phyloP scores from a whole-genome alignment of 306 rosid genomes.

The Clitoria ternatea region DNA sequence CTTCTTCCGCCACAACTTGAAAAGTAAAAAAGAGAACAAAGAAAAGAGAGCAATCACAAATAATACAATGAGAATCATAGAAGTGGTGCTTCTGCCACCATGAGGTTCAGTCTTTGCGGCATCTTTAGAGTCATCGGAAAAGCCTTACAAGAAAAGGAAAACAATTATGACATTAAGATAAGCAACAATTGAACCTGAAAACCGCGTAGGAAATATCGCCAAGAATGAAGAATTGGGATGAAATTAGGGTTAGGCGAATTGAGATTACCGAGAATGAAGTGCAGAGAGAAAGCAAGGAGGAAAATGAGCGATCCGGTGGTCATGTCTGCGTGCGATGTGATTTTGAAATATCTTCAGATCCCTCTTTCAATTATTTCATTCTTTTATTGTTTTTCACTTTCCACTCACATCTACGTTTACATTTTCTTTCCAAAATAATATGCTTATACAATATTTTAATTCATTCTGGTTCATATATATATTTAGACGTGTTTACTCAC shows the following conservation, averaged over 20 bases:
- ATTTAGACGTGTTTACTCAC: no score
- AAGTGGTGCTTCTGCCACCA: slow-evolving; percentile 28
- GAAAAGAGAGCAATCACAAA: slow-evolving; percentile 37
- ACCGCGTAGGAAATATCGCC: background rate
- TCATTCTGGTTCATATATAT: no score
- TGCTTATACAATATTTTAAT: no score
- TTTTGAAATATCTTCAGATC: no score
- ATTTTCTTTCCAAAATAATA: no score
- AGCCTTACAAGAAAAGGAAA: slow-evolving; percentile 25
- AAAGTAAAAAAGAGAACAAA: slow-evolving; percentile 42
- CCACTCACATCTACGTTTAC: no score
- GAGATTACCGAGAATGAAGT: slow-evolving; percentile 6
- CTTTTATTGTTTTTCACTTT: no score
- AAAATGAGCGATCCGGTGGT: background rate
- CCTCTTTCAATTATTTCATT: background rate
- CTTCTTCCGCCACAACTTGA: slow-evolving; percentile 77
- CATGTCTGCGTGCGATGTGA: background rate
- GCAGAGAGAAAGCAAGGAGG: background rate
- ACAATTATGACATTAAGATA: no score
- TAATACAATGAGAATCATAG: slow-evolving; percentile 35
- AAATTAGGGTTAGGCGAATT: background rate
- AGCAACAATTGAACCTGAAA: no score
- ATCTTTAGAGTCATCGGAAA: slow-evolving; percentile 47
- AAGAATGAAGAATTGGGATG: background rate
- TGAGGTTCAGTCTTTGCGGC: slow-evolving; percentile 14